Evolutionary conservation across 257 asterid species (phyloP).

Genomic region (Rauvolfia tetraphylla): DNA sequence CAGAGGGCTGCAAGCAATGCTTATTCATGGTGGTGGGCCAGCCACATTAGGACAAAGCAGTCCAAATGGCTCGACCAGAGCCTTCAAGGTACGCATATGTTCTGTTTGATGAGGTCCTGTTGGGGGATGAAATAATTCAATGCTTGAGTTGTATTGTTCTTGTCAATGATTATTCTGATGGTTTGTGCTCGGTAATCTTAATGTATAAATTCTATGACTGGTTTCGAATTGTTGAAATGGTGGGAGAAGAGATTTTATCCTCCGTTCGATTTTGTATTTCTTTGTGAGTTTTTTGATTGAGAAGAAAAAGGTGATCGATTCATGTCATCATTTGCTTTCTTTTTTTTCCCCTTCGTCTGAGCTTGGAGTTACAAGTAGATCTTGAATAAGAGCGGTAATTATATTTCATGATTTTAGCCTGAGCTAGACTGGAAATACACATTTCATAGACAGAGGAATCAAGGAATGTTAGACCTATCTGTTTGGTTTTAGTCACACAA

Average conservation of each 20-base stretch:
- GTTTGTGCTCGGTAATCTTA: not conserved
- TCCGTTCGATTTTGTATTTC: not conserved
- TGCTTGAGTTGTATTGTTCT: not conserved
- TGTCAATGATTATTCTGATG: not conserved
- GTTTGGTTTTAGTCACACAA: too few species aligned
- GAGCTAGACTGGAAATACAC: not conserved
- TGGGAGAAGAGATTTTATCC: not conserved
- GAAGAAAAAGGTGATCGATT: constrained; percentile 13
- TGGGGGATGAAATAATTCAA: not conserved
- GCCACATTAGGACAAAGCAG: constrained; percentile 46
- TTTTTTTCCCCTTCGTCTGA: not conserved
- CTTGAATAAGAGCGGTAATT: not conserved
- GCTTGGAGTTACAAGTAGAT: not conserved
- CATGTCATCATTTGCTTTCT: not conserved
- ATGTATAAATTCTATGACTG: not conserved
- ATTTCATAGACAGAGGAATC: not conserved
- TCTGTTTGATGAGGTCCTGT: not conserved
- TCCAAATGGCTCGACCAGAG: constrained; percentile 47
- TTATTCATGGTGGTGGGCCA: constrained; percentile 50
- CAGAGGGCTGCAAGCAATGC: constrained; percentile 48
- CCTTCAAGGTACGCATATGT: constrained; percentile 30
- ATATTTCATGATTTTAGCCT: not conserved
- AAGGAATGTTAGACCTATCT: not conserved
- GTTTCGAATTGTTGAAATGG: not conserved
- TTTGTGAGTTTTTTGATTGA: constrained; percentile 4